phyloP scores from a whole-genome alignment of 495 filamentous ascomycete species.

The Daldinia childiae region DNA sequence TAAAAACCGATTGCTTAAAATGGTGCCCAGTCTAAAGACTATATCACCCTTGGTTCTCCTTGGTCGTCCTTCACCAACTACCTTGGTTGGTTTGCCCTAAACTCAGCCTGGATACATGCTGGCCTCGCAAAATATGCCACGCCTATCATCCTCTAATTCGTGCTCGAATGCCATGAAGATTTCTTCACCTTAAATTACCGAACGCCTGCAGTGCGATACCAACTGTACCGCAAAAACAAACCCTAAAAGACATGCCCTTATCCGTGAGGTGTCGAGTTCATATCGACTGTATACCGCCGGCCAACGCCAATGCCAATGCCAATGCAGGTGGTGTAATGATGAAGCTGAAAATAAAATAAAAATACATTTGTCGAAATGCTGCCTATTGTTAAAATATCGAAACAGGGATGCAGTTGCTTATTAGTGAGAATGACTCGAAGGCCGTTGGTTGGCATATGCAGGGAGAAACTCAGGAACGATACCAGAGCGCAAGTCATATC shows the following conservation, averaged over 20 bases:
- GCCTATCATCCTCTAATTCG: background rate
- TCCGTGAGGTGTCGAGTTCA: slow-evolving; percentile 41
- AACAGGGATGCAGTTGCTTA: slow-evolving; percentile 26
- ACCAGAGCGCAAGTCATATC: slow-evolving; percentile 80
- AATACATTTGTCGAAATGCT: slow-evolving; percentile 20
- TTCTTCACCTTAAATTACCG: slow-evolving; percentile 28
- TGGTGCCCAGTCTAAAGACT: slow-evolving; percentile 1
- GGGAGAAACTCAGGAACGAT: slow-evolving; percentile 76
- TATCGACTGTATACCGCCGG: slow-evolving; percentile 44
- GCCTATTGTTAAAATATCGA: slow-evolving; percentile 17
- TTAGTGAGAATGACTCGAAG: slow-evolving; percentile 35
- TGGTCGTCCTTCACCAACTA: background rate
- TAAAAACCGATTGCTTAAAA: slow-evolving; percentile 6
- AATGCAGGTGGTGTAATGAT: slow-evolving; percentile 8
- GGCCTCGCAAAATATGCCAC: slow-evolving; percentile 3
- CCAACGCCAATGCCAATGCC: slow-evolving; percentile 47
- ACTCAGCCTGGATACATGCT: slow-evolving; percentile 13
- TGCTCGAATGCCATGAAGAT: slow-evolving; percentile 9
- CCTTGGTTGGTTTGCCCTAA: background rate
- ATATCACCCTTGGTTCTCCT: background rate
- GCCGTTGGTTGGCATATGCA: slow-evolving; percentile 36
- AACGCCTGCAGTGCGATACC: slow-evolving; percentile 45
- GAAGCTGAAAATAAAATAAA: slow-evolving; percentile 27
- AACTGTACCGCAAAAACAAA: slow-evolving; percentile 26
- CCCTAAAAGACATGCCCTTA: slow-evolving; percentile 23